Percentiles rank a stretch among this genome's conserved stretches.
These are phyloP conservation scores for Dillenia turbinata DNA, from an alignment of 164 flowering plant genomes.

Conservation along the genomic window DNA sequence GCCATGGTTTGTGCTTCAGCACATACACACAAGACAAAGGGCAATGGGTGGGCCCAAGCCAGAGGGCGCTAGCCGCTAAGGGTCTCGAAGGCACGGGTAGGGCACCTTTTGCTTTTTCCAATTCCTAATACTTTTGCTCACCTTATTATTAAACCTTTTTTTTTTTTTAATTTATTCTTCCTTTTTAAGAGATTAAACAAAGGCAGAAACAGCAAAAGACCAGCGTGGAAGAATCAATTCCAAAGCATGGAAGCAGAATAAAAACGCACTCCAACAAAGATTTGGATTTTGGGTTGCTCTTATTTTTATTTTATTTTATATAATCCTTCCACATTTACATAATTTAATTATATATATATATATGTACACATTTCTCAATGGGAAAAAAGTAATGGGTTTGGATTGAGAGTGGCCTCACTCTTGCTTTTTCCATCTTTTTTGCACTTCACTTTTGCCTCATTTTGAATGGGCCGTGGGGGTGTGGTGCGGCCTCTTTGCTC, in stretches of 20 bases:
- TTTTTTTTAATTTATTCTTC: neutral
- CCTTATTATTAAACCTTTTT: neutral
- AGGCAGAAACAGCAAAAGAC: neutral
- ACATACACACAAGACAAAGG: neutral
- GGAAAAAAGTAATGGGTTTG: too few relatives aligned
- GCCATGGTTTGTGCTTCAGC: too few relatives aligned
- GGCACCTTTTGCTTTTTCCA: constrained; percentile 2
- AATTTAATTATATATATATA: too few relatives aligned
- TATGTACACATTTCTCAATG: too few relatives aligned
- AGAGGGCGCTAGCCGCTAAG: neutral
- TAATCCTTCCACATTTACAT: too few relatives aligned
- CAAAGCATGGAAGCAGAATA: constrained; percentile 19
- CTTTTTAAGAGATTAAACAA: neutral
- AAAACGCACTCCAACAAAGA: constrained; percentile 38
- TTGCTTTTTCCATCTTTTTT: too few relatives aligned
- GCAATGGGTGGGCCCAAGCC: neutral
- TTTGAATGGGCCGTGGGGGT: too few relatives aligned
- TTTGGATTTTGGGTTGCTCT: constrained; percentile 6
- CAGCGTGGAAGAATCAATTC: constrained; percentile 31
- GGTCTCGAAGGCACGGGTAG: neutral
- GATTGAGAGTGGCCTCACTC: too few relatives aligned
- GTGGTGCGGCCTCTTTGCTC: too few relatives aligned
- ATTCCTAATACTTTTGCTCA: too few relatives aligned
- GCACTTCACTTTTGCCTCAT: too few relatives aligned
- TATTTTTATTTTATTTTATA: too few relatives aligned